phyloP scores from a whole-genome alignment of 495 filamentous ascomycete species.

The Neurospora cerealis region DNA sequence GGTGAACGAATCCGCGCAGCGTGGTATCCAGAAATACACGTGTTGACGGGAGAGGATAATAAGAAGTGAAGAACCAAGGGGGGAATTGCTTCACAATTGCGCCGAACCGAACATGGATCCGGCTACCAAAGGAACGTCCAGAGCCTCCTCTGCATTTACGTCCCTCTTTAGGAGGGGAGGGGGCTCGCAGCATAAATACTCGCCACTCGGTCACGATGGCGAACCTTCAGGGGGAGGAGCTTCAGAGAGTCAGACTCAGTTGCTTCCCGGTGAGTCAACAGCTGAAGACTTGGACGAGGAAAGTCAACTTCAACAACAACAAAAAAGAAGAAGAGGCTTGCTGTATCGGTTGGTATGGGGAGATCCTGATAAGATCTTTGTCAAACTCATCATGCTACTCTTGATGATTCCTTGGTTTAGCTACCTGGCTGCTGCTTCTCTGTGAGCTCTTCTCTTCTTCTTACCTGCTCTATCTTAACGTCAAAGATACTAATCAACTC shows the following conservation, averaged over 20 bases:
- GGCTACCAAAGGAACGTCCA: neutral
- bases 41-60: neutral
- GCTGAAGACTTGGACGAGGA: neutral
- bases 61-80: neutral
- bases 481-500: neutral
- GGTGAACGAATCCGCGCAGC: neutral
- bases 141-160: neutral
- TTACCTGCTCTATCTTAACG: neutral
- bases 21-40: neutral
- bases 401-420: neutral
- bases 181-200: neutral
- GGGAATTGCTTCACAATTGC: neutral
- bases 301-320: neutral
- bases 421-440: neutral
- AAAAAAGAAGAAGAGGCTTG: neutral
- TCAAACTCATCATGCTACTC: neutral
- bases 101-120: neutral
- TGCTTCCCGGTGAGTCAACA: neutral
- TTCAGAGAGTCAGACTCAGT: neutral
- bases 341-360: neutral
- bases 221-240: neutral
- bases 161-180: neutral
- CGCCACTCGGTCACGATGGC: neutral
- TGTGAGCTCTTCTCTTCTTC: neutral
- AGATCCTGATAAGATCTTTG: neutral